phyloP scores from a whole-genome alignment of 2,329 filamentous ascomycete genomes.

The Madurella fahalii region DNA sequence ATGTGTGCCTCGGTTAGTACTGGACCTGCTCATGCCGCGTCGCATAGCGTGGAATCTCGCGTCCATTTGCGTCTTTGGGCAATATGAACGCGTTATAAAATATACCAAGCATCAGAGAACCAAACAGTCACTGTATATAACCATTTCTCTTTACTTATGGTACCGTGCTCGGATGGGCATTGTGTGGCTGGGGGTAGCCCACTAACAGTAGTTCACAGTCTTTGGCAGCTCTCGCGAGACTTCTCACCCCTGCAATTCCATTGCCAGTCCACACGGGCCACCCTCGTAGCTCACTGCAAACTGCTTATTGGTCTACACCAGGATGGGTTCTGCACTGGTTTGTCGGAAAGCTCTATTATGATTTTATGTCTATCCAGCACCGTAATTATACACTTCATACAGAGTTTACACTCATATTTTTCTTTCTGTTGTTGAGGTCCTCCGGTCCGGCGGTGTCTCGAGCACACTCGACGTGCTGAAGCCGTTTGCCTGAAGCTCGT shows the following conservation, averaged over 20 bases:
- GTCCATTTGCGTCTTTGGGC: neutral
- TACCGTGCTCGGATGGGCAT: neutral
- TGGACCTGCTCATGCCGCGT: conserved; percentile 10
- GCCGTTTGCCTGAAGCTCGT: conserved; percentile 13
- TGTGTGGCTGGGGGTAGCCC: conserved; percentile 22
- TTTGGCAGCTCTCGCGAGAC: conserved; percentile 15
- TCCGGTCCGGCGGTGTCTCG: conserved; percentile 11
- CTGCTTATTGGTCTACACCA: neutral
- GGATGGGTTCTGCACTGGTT: neutral
- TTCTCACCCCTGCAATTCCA: conserved; percentile 16
- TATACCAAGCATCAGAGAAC: neutral
- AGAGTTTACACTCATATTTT: neutral
- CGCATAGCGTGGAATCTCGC: neutral
- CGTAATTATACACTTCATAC: conserved; percentile 15
- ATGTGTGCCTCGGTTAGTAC: conserved; percentile 22
- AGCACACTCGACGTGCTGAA: conserved; percentile 16
- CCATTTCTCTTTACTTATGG: neutral
- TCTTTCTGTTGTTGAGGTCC: conserved; percentile 21
- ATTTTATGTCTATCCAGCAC: conserved; percentile 10
- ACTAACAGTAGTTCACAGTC: conserved; percentile 28
- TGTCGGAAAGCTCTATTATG: neutral
- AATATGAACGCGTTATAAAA: neutral
- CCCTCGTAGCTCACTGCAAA: neutral
- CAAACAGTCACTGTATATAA: neutral
- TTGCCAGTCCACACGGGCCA: neutral